Evolutionary conservation across 495 filamentous ascomycete species (phyloP).

Genomic region (Penicillium angulare): DNA sequence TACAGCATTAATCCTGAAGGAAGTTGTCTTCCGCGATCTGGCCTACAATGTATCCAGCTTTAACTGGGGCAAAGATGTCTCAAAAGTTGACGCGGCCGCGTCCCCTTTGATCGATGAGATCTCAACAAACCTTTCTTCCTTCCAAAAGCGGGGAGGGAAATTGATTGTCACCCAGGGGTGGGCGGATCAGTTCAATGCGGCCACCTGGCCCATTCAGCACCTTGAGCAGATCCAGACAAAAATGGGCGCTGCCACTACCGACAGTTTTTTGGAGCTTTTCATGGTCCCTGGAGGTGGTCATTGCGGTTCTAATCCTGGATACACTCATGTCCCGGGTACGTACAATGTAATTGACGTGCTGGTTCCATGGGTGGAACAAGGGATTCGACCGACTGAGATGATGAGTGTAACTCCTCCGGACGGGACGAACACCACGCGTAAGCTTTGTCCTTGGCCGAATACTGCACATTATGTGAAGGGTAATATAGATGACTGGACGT

Average conservation of each 20-base stretch:
- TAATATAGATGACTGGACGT: not conserved
- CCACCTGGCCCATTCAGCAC: slow-evolving; percentile 43
- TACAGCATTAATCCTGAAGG: slow-evolving; percentile 60
- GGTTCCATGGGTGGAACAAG: slow-evolving; percentile 31
- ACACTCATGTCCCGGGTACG: slow-evolving; percentile 31
- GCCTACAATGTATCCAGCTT: slow-evolving; percentile 52
- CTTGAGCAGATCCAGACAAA: slow-evolving; percentile 30
- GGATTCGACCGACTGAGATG: slow-evolving; percentile 16
- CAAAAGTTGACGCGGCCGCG: slow-evolving; percentile 25
- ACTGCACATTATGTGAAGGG: slow-evolving; percentile 15
- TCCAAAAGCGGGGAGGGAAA: slow-evolving; percentile 32
- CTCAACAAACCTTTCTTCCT: slow-evolving; percentile 26
- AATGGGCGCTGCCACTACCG: slow-evolving; percentile 23
- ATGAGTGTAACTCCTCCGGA: slow-evolving; percentile 27
- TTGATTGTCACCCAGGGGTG: slow-evolving; percentile 41
- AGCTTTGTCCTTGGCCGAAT: slow-evolving; percentile 38
- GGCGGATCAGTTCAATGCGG: slow-evolving; percentile 38
- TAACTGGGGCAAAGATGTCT: slow-evolving; percentile 38
- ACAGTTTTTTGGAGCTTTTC: slow-evolving; percentile 31
- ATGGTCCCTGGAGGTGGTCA: slow-evolving; percentile 31
- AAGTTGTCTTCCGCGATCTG: slow-evolving; percentile 62
- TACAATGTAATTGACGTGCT: slow-evolving; percentile 32
- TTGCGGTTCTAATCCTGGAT: slow-evolving; percentile 31
- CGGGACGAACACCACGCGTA: slow-evolving; percentile 28
- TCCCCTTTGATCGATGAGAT: slow-evolving; percentile 38